Percentiles rank a stretch among this genome's conserved stretches.
Conservation (phyloP, 2,329 filamentous ascomycete species). For the Aspergillus quadricinctus region DNA sequence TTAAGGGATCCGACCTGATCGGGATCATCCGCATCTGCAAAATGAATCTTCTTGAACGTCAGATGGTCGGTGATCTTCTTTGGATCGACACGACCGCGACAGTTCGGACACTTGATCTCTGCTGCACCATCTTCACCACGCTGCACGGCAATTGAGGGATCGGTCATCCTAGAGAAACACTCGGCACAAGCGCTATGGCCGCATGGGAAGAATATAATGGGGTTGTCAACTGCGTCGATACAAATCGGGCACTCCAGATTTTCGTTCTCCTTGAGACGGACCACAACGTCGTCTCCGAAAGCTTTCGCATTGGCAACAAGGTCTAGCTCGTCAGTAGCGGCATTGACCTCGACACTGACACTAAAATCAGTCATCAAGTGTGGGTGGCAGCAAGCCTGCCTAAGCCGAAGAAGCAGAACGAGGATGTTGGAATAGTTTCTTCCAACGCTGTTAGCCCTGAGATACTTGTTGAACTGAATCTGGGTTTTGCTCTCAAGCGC, state of each 20-base stretch:
- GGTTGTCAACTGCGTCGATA: conserved; percentile 69
- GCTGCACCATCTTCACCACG: conserved; percentile 55
- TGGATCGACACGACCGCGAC: conserved; percentile 63
- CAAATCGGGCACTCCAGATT: conserved; percentile 79
- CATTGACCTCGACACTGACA: conserved; percentile 47
- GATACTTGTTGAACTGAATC: conserved; percentile 71
- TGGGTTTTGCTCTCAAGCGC: conserved; percentile 64
- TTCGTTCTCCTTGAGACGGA: conserved; percentile 58
- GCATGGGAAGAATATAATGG: conserved; percentile 74
- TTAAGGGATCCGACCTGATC: conserved; percentile 12
- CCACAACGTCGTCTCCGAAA: conserved; percentile 58
- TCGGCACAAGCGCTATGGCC: conserved; percentile 76
- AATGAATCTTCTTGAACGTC: conserved; percentile 69
- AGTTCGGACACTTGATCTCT: conserved; percentile 68
- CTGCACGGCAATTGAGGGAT: conserved; percentile 54
- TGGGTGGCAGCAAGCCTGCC: conserved; percentile 76
- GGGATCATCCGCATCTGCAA: conserved; percentile 47
- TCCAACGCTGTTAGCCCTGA: conserved; percentile 63
- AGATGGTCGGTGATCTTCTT: conserved; percentile 68
- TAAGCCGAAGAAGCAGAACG: conserved; percentile 72
- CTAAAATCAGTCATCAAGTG: conserved; percentile 65
- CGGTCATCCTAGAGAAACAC: conserved; percentile 67
- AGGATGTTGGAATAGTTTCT: conserved; percentile 76
- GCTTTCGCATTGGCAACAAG: conserved; percentile 60
- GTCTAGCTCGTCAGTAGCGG: conserved; percentile 49